Base-by-base conservation (phyloP, 2,329 filamentous ascomycete species). In the Botrytis medusae region DNA sequence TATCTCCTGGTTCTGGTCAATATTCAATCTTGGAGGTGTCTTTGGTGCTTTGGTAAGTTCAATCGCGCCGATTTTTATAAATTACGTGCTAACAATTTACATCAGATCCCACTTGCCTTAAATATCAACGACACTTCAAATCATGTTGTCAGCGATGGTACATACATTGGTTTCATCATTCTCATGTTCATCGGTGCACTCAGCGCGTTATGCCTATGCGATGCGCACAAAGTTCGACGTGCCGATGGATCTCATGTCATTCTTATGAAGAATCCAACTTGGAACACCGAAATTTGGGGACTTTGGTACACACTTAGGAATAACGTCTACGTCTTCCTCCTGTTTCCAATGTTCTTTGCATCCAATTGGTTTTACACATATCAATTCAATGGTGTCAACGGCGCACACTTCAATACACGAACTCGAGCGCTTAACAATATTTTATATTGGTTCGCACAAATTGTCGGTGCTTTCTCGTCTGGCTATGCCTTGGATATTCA, bases 1-100 rank as follows among this genome's bases (percentile, higher is more conserved):
- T 81, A 96, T 97, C 81, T 92, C 92, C 73, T 91, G 90, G 84
- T 97, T 97, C 84, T 97, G 94, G 94, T 90, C 94, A 82, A 96
- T 97, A 79, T 97, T 97, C 87, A 97, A 97, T 83, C 82, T 94
- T 72, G 94, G 94, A 77, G 93, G 90, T 79, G 94, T 97, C 74
- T 93, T 97, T 81, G 94, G 94, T 76, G 90, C 91, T 79, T 82
- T 90, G 77, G 83, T 85, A 77, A 75, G 82, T 79, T 40, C 9
- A 42, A 32, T 16, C 16, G 14, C 37, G 16, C n/a, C 20, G 4
- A n/a, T 7, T 14, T 29, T 1, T 4, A 54, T 34, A 29, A 51
- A 9, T n/a, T n/a, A 0, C 22, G 0, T 40, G 46, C 72, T 61
- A 44, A 69, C n/a, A 62, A 54, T 51, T 54, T 4, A 32, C 37